These are phyloP conservation scores for Rhodamnia rubescens DNA, from an alignment of 345 rosid genomes.

Conservation along the genomic window DNA sequence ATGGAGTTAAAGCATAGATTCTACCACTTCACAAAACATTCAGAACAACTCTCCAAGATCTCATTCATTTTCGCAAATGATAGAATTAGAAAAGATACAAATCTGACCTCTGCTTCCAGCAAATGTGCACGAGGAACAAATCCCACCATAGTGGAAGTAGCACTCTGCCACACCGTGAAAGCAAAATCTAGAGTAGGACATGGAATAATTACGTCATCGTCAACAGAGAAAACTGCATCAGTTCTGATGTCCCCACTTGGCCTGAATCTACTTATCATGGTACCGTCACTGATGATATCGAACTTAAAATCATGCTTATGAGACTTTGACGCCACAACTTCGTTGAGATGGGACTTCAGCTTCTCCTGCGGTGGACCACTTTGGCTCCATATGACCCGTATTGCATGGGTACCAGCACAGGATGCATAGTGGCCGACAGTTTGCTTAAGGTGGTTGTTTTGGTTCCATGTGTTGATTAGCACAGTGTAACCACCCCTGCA, in stretches of 20 bases:
- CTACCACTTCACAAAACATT: not conserved
- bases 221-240: conserved; percentile 18
- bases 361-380: conserved; percentile 2
- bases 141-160: conserved; percentile 19
- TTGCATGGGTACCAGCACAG: conserved; percentile 1
- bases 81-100: not conserved
- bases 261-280: conserved; percentile 10
- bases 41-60: not conserved
- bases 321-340: conserved; percentile 1
- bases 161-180: conserved; percentile 13
- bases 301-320: not conserved
- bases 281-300: not conserved
- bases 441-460: conserved; percentile 6
- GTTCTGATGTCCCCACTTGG: conserved; percentile 7
- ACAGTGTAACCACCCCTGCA: conserved; percentile 13
- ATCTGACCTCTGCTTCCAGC: conserved; percentile 10
- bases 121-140: conserved; percentile 16
- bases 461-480: conserved; percentile 15
- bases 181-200: conserved; percentile 15
- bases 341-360: conserved; percentile 1
- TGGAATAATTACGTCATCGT: conserved; percentile 17
- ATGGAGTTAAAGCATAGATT: not conserved
- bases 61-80: not conserved
- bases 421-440: conserved; percentile 12
- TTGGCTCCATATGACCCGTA: conserved; percentile 10